These are phyloP conservation scores for Stromatinia cepivora DNA, from an alignment of 2,329 filamentous ascomycete genomes.

Conservation along the genomic window DNA sequence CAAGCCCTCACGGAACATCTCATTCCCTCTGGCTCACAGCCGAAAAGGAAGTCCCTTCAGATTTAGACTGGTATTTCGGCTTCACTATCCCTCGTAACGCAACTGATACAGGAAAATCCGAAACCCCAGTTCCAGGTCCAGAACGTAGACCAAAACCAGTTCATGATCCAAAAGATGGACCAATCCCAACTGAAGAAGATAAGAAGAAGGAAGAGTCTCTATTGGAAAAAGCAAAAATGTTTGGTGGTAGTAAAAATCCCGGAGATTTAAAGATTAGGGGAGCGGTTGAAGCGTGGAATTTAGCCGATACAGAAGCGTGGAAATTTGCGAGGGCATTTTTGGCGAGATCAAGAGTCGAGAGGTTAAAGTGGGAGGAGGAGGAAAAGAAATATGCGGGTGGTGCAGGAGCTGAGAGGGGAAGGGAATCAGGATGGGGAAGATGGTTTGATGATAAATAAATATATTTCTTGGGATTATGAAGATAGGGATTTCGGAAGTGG, in stretches of 20 bases:
- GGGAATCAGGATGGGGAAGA: conserved; percentile 35
- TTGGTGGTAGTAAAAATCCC: conserved; percentile 44
- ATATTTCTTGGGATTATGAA: background rate
- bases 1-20: conserved; percentile 61
- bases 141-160: conserved; percentile 55
- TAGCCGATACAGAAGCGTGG: conserved; percentile 78
- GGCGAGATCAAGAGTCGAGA: conserved; percentile 62
- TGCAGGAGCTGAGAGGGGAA: conserved; percentile 47
- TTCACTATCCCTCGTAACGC: conserved; percentile 69
- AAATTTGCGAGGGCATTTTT: conserved; percentile 69
- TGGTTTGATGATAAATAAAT: conserved; percentile 37
- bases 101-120: conserved; percentile 54
- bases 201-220: conserved; percentile 56
- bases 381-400: conserved; percentile 65
- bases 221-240: conserved; percentile 54
- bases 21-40: conserved; percentile 80
- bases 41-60: conserved; percentile 57
- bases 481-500: background rate
- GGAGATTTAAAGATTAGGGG: conserved; percentile 51
- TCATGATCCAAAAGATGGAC: conserved; percentile 51
- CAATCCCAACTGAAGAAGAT: conserved; percentile 53
- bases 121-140: conserved; percentile 58
- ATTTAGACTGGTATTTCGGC: conserved; percentile 87
- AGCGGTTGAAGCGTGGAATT: conserved; percentile 64
- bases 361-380: conserved; percentile 67